Evolutionary conservation across 1,284 basidiomycete species (phyloP).

Genomic region (Cutaneotrichosporon sp.): DNA sequence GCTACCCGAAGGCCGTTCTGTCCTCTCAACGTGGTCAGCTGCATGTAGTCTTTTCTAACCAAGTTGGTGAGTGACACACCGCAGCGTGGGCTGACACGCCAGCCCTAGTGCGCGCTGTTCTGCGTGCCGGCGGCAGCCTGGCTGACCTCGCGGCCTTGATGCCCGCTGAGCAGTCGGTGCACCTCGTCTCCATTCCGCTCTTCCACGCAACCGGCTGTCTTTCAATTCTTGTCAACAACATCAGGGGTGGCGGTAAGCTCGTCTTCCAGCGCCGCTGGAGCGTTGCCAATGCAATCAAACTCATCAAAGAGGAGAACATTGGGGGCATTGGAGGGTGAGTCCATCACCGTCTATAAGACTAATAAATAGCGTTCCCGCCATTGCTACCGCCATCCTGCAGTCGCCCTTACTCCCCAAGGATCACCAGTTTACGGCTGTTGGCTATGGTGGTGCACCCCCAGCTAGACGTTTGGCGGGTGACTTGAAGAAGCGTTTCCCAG

Average conservation of each 20-base stretch:
- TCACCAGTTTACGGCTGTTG: slow-evolving; percentile 30
- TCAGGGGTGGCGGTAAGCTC: slow-evolving; percentile 33
- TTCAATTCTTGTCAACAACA: slow-evolving; percentile 29
- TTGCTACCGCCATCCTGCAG: slow-evolving; percentile 35
- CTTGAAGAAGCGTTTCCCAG: slow-evolving; percentile 32
- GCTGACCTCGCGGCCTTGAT: background rate
- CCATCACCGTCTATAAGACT: too few relatives aligned
- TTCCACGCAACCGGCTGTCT: slow-evolving; percentile 46
- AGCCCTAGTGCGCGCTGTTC: background rate
- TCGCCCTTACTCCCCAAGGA: slow-evolving; percentile 28
- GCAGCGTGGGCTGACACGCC: background rate
- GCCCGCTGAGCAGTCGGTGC: background rate
- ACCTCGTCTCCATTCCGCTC: slow-evolving; percentile 37
- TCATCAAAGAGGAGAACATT: slow-evolving; percentile 32
- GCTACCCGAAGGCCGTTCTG: slow-evolving; percentile 38
- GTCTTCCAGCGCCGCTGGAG: slow-evolving; percentile 37
- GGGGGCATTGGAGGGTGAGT: slow-evolving; percentile 21
- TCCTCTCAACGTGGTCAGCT: slow-evolving; percentile 28
- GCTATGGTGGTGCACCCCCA: slow-evolving; percentile 44
- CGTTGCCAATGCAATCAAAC: slow-evolving; percentile 26
- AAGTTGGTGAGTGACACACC: slow-evolving; percentile 10
- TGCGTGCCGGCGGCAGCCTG: slow-evolving; percentile 6
- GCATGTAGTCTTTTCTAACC: slow-evolving; percentile 4
- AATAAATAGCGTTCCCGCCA: slow-evolving; percentile 33
- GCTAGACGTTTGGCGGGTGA: slow-evolving; percentile 34